Percentiles rank a stretch among this genome's conserved stretches.
phyloP scores from a whole-genome alignment of 179 eudicot genomes.

The Amaranthus tricolor region DNA sequence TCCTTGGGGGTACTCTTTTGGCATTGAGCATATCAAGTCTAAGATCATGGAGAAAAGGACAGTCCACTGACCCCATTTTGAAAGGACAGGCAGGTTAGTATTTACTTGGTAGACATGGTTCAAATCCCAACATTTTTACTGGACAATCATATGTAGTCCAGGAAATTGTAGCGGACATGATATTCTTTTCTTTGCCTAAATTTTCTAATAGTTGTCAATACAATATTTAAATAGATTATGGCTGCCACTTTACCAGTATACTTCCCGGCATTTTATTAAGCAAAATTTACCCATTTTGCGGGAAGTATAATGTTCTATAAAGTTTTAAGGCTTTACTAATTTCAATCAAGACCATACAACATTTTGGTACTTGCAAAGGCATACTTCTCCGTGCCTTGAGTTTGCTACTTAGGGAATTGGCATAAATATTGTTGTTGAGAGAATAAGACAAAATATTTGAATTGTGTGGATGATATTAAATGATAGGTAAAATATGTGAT shows the following conservation, averaged over 20 bases:
- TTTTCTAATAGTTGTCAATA: background rate
- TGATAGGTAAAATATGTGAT: too few relatives aligned
- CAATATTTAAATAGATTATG: background rate
- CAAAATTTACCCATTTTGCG: too few relatives aligned
- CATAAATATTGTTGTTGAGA: too few relatives aligned
- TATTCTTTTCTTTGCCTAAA: background rate
- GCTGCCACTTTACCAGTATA: background rate
- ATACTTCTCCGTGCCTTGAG: background rate
- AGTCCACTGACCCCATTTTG: constrained; percentile 48
- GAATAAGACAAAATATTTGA: too few relatives aligned
- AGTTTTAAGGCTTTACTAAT: background rate
- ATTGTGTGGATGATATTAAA: too few relatives aligned
- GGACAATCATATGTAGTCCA: background rate
- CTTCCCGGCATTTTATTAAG: too few relatives aligned
- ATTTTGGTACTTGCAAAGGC: background rate
- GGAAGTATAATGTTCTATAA: background rate
- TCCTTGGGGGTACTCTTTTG: constrained; percentile 89
- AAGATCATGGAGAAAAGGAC: constrained; percentile 76
- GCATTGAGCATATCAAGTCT: constrained; percentile 79
- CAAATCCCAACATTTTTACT: background rate
- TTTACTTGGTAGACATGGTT: constrained; percentile 8
- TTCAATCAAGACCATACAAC: background rate
- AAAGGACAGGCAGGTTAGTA: constrained; percentile 87
- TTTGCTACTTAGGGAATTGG: too few relatives aligned
- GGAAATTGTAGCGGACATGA: background rate